These are phyloP conservation scores for Penicillium bovifimosum DNA, from an alignment of 495 filamentous ascomycete genomes.

Conservation along the genomic window DNA sequence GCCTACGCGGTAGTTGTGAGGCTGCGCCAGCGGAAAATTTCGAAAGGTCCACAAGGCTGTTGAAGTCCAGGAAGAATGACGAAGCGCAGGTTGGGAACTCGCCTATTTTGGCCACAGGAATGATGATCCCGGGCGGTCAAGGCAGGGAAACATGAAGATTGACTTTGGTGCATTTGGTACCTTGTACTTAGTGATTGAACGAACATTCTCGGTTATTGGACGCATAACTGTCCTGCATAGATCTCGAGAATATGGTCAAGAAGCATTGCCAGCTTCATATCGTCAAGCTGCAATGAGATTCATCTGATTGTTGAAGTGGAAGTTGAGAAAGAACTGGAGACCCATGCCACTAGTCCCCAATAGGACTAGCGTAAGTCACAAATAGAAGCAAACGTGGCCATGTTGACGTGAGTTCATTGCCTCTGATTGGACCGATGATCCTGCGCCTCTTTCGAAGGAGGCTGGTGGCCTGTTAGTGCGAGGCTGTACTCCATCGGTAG, in stretches of 20 bases:
- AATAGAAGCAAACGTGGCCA: slow-evolving; percentile 29
- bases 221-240: too few species aligned
- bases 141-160: slow-evolving; percentile 2
- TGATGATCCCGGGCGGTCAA: slow-evolving; percentile 17
- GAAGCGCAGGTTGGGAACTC: slow-evolving; percentile 11
- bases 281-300: background rate
- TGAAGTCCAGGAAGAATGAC: slow-evolving; percentile 12
- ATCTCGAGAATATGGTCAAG: background rate
- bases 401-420: slow-evolving; percentile 3
- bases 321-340: background rate
- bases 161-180: background rate
- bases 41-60: slow-evolving; percentile 20
- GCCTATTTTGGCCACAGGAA: slow-evolving; percentile 7
- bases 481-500: slow-evolving; percentile 5
- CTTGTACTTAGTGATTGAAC: background rate
- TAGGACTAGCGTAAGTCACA: slow-evolving; percentile 14
- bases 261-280: background rate
- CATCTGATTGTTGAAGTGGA: background rate
- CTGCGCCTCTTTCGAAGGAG: slow-evolving; percentile 23
- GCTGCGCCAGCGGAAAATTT: slow-evolving; percentile 1
- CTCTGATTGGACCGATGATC: slow-evolving; percentile 13
- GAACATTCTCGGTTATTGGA: too few species aligned
- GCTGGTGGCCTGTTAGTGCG: slow-evolving; percentile 15
- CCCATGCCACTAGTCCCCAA: background rate
- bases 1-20: slow-evolving; percentile 9